phyloP scores from a whole-genome alignment of 768 basidiomycete genomes.

The Rhizopogon vesiculosus region DNA sequence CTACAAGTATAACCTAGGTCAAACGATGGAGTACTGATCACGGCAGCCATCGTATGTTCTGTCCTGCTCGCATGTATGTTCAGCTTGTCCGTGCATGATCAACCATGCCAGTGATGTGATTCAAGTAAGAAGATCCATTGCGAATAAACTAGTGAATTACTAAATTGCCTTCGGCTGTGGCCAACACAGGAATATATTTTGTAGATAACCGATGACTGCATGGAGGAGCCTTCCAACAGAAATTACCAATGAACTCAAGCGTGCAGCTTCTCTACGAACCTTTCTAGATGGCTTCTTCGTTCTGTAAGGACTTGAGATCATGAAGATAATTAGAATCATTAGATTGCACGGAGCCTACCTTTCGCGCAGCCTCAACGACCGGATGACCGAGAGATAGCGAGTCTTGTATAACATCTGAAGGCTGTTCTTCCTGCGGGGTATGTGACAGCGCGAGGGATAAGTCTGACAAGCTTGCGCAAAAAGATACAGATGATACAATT shows the following conservation, averaged over 20 bases:
- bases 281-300: not conserved
- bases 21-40: conserved; percentile 14
- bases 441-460: not conserved
- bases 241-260: not conserved
- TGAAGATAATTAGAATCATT: no score
- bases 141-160: not conserved
- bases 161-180: not conserved
- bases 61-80: not conserved
- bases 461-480: not conserved
- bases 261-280: not conserved
- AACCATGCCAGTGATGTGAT: not conserved
- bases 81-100: not conserved
- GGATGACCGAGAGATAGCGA: not conserved
- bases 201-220: not conserved
- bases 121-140: not conserved
- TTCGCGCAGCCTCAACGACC: not conserved
- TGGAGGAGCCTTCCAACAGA: not conserved
- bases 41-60: not conserved
- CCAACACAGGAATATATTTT: not conserved
- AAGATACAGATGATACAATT: not conserved
- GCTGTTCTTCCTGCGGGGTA: not conserved
- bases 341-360: not conserved
- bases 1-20: conserved; percentile 47
- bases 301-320: not conserved
- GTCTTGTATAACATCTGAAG: not conserved